These are phyloP conservation scores for Detonula confervacea DNA, from an alignment of 352 stramenopile genomes.

Conservation along the genomic window DNA sequence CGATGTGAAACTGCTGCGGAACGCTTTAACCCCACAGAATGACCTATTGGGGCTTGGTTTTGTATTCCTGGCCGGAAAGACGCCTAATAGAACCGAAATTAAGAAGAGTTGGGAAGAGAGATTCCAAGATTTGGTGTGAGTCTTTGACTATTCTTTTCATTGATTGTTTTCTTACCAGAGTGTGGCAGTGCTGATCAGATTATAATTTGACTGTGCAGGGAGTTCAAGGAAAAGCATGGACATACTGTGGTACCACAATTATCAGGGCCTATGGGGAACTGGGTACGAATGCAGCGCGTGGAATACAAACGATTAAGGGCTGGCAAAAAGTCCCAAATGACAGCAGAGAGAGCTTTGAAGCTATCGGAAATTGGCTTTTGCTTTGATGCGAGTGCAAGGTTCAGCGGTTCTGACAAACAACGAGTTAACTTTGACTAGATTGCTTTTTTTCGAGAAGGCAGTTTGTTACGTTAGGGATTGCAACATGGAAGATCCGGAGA, in stretches of 20 bases:
- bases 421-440: too few relatives aligned
- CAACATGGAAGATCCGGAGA: slow-evolving; percentile 35
- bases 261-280: slow-evolving; percentile 25
- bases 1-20: too few relatives aligned
- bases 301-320: slow-evolving; percentile 34
- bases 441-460: too few relatives aligned
- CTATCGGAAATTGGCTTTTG: slow-evolving; percentile 37
- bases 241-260: slow-evolving; percentile 34
- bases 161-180: too few relatives aligned
- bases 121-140: slow-evolving; percentile 33
- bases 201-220: too few relatives aligned
- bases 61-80: slow-evolving; percentile 29
- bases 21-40: not conserved
- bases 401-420: not conserved
- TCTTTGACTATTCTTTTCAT: too few relatives aligned
- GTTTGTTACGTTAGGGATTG: not conserved
- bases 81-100: not conserved
- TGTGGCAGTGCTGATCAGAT: too few relatives aligned
- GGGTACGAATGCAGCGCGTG: slow-evolving; percentile 38
- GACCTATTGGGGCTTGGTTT: slow-evolving; percentile 21
- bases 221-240: slow-evolving; percentile 49
- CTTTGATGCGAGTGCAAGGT: slow-evolving; percentile 7
- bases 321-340: slow-evolving; percentile 37
- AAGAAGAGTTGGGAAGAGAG: slow-evolving; percentile 34
- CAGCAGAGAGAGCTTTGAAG: slow-evolving; percentile 28